Conservation (phyloP, 345 rosid species). For the Dipteronia sinensis region DNA sequence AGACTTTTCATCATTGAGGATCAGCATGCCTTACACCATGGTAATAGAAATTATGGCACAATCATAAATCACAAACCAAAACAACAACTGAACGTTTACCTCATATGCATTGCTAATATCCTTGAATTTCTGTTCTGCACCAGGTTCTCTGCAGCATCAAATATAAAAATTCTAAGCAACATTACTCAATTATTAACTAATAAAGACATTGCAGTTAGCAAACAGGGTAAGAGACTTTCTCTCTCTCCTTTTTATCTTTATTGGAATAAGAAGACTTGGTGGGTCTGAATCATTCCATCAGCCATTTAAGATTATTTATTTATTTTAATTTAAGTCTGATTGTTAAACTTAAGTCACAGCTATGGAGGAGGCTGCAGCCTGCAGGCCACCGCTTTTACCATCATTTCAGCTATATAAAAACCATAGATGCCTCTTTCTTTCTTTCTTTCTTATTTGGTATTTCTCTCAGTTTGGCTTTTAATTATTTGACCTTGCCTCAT, state of each 20-base stretch:
- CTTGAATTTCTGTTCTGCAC: conserved; percentile 92
- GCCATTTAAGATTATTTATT: neutral
- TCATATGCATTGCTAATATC: conserved; percentile 98
- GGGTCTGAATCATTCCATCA: neutral
- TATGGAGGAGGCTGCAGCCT: neutral
- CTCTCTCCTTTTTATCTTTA: too few species aligned
- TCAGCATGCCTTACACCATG: conserved; percentile 11
- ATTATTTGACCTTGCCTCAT: neutral
- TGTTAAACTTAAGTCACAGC: neutral
- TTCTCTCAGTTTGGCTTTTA: neutral
- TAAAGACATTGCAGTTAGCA: neutral
- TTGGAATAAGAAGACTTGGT: neutral
- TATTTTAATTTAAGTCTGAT: neutral
- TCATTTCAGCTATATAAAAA: neutral
- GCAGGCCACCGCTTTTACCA: neutral
- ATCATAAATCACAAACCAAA: conserved; percentile 13
- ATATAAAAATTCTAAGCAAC: conserved; percentile 3
- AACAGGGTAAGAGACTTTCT: neutral
- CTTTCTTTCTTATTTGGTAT: neutral
- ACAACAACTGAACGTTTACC: conserved; percentile 49
- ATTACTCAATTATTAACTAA: neutral
- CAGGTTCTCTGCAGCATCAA: conserved; percentile 67
- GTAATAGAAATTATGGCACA: neutral
- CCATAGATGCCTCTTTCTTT: neutral
- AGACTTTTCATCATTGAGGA: conserved; percentile 9